Conservation (phyloP, 441 rosid species). For the Populus hybrid region DNA sequence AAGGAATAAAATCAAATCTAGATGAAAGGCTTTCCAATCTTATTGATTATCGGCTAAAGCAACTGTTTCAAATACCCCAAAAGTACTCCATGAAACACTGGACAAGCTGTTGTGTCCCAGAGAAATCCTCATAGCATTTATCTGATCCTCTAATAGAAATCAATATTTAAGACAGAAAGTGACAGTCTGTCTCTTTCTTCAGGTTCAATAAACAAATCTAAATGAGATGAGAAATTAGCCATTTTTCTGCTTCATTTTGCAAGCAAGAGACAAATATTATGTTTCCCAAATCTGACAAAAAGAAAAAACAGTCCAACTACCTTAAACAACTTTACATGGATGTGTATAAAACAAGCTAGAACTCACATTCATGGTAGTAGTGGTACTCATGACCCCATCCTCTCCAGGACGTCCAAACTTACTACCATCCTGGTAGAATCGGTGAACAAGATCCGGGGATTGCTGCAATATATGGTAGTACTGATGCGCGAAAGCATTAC, state of each 20-base stretch:
- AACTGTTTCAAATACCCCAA: background rate
- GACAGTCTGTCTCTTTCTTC: background rate
- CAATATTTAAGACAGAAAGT: background rate
- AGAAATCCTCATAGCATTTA: background rate
- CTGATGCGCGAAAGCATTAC: slow-evolving; percentile 74
- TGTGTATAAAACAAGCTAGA: background rate
- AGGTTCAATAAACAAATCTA: background rate
- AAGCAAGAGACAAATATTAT: background rate
- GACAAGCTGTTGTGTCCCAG: background rate
- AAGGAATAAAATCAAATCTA: background rate
- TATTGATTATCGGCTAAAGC: background rate
- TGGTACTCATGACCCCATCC: slow-evolving; percentile 51
- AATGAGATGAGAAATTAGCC: background rate
- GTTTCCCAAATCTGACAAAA: background rate
- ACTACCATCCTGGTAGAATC: slow-evolving; percentile 76
- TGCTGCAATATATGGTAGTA: slow-evolving; percentile 73
- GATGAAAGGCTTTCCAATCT: background rate
- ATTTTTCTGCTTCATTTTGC: background rate
- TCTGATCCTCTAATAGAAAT: background rate
- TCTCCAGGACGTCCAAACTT: slow-evolving; percentile 76
- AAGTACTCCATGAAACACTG: background rate
- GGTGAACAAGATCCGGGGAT: slow-evolving; percentile 67
- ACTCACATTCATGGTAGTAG: slow-evolving; percentile 70
- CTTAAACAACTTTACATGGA: background rate
- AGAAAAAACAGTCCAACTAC: background rate